Conservation (phyloP, 2,329 filamentous ascomycete species). For the Trichoderma citrinoviride region DNA sequence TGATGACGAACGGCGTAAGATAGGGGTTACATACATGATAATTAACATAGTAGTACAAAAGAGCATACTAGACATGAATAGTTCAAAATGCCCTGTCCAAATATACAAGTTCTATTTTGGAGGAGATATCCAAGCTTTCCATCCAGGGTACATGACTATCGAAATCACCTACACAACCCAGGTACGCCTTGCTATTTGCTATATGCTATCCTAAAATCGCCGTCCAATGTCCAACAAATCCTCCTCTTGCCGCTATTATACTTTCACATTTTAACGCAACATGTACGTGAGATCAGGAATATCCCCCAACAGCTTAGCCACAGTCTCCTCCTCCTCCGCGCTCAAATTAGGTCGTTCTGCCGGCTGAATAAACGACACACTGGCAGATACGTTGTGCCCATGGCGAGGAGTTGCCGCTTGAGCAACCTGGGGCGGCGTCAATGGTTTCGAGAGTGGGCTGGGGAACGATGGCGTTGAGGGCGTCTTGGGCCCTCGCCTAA, state of each 20-base stretch:
- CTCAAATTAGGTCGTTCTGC: background rate
- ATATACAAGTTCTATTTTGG: background rate
- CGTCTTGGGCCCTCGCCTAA: conserved; percentile 9
- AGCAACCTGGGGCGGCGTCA: background rate
- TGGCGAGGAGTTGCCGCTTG: background rate
- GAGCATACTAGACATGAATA: background rate
- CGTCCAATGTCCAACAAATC: background rate
- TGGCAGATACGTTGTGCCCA: background rate
- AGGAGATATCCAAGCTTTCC: background rate
- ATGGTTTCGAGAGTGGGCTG: background rate
- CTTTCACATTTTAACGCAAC: conserved; percentile 37
- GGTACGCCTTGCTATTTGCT: conserved; percentile 4
- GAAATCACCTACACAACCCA: background rate
- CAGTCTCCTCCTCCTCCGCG: conserved; percentile 34
- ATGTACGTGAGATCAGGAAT: conserved; percentile 48
- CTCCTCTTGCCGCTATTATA: background rate
- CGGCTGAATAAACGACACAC: background rate
- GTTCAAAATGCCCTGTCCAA: background rate
- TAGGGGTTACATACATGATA: too few relatives aligned
- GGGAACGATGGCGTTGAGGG: conserved; percentile 5
- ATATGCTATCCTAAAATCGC: background rate
- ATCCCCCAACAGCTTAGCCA: conserved; percentile 37
- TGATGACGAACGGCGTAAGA: too few relatives aligned
- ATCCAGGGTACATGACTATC: conserved; percentile 4
- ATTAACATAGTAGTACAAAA: background rate